These are phyloP conservation scores for Yarrowia sp. DNA, from an alignment of 805 yeast genomes.

Conservation along the genomic window DNA sequence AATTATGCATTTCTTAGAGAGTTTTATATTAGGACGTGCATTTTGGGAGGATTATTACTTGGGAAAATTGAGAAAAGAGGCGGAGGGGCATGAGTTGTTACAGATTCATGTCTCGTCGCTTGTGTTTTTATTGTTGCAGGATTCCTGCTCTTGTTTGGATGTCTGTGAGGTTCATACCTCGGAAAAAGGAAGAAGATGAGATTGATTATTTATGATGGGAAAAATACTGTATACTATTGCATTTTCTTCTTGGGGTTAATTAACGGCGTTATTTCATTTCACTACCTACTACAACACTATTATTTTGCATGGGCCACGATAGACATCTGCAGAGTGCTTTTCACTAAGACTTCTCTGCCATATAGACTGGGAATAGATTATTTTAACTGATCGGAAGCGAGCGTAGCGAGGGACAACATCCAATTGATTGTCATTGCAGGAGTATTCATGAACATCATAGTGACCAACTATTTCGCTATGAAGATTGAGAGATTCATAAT, in stretches of 20 bases:
- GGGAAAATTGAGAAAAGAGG: constrained; percentile 14
- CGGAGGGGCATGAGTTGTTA: neutral
- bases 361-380: constrained; percentile 39
- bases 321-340: constrained; percentile 38
- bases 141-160: constrained; percentile 39
- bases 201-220: constrained; percentile 35
- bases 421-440: no score
- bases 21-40: constrained; percentile 18
- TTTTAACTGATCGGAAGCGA: neutral
- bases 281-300: constrained; percentile 32
- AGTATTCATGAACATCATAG: no score
- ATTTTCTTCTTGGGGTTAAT: constrained; percentile 38
- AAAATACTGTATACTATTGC: constrained; percentile 35
- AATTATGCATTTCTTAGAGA: constrained; percentile 32
- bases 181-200: constrained; percentile 32
- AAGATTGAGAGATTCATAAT: no score
- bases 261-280: constrained; percentile 37
- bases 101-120: neutral
- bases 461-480: no score
- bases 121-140: constrained; percentile 28
- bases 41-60: constrained; percentile 20
- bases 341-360: constrained; percentile 28
- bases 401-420: no score
- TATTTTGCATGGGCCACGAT: constrained; percentile 30
- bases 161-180: constrained; percentile 37